phyloP scores from a whole-genome alignment of 768 basidiomycete species.

The Suillus variegatus region DNA sequence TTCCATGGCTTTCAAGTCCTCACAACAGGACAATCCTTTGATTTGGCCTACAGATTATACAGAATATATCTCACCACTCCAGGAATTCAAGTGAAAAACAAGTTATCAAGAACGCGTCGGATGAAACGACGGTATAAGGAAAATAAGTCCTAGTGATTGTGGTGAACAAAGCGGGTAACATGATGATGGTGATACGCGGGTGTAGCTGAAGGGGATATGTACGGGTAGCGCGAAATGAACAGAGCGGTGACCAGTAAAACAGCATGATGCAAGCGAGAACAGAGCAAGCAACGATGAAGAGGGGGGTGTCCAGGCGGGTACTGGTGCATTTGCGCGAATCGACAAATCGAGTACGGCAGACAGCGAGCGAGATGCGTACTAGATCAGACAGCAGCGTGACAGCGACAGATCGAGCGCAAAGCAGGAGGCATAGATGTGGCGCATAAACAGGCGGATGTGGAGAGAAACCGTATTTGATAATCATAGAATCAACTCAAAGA shows the following conservation, averaged over 20 bases:
- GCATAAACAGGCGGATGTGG: slow-evolving; percentile 4
- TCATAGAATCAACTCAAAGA: slow-evolving; percentile 13
- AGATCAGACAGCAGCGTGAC: slow-evolving; percentile 2
- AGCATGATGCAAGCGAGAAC: slow-evolving; percentile 7
- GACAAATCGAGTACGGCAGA: slow-evolving; percentile 5
- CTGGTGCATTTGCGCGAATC: slow-evolving; percentile 4
- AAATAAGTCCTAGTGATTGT: not conserved
- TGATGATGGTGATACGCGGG: not conserved
- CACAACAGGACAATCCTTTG: not conserved
- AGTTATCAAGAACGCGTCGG: not conserved
- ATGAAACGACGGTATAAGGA: not conserved
- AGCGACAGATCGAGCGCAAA: slow-evolving; percentile 9
- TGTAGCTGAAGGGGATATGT: slow-evolving; percentile 1
- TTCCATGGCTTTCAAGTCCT: not conserved
- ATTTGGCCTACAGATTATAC: slow-evolving; percentile 1
- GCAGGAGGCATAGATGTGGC: slow-evolving; percentile 2
- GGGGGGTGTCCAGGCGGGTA: not conserved
- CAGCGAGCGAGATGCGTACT: not conserved
- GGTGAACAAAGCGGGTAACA: not conserved
- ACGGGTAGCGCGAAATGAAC: slow-evolving; percentile 2
- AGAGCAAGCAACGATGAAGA: slow-evolving; percentile 3
- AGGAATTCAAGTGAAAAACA: not conserved
- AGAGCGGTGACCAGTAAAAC: slow-evolving; percentile 7
- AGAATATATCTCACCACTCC: slow-evolving; percentile 1
- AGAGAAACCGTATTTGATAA: slow-evolving; percentile 14